Evolutionary conservation across 495 filamentous ascomycete species (phyloP).

Genomic region (Xylaria grammica): DNA sequence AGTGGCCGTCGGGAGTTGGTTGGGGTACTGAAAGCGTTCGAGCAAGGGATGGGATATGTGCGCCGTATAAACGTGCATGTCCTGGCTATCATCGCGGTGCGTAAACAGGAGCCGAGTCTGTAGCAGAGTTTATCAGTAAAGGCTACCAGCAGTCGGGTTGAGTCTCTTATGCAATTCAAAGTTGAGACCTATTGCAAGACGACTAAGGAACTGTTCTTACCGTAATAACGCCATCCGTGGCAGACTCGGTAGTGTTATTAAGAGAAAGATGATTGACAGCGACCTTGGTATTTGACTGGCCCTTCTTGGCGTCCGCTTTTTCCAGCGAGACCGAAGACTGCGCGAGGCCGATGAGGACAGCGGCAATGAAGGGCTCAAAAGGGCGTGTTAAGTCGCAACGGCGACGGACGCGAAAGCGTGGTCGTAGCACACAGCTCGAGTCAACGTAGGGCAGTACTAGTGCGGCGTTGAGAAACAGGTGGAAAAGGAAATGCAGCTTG

Average conservation of each 20-base stretch:
- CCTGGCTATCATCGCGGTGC: neutral
- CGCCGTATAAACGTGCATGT: conserved; percentile 2
- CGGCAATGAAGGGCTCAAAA: neutral
- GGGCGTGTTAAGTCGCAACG: neutral
- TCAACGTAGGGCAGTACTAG: conserved; percentile 1
- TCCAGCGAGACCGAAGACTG: too few species aligned
- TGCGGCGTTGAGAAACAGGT: neutral
- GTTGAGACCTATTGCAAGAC: too few species aligned
- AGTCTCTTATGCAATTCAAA: too few species aligned
- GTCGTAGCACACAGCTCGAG: neutral
- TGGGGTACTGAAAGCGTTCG: neutral
- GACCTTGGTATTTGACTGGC: too few species aligned
- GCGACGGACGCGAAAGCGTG: neutral
- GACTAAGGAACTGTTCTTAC: too few species aligned
- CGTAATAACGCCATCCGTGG: too few species aligned
- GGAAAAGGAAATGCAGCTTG: conserved; percentile 1
- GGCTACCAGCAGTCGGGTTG: too few species aligned
- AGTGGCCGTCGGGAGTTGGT: neutral
- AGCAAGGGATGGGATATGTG: neutral
- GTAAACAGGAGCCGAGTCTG: neutral
- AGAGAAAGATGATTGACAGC: too few species aligned
- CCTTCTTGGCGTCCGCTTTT: too few species aligned
- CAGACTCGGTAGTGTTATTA: too few species aligned
- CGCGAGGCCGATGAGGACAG: neutral
- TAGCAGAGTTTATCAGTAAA: too few species aligned